Percentiles rank a stretch among this genome's conserved stretches.
Conservation (phyloP, 2,329 filamentous ascomycete species). For the Apiospora kogelbergensis region DNA sequence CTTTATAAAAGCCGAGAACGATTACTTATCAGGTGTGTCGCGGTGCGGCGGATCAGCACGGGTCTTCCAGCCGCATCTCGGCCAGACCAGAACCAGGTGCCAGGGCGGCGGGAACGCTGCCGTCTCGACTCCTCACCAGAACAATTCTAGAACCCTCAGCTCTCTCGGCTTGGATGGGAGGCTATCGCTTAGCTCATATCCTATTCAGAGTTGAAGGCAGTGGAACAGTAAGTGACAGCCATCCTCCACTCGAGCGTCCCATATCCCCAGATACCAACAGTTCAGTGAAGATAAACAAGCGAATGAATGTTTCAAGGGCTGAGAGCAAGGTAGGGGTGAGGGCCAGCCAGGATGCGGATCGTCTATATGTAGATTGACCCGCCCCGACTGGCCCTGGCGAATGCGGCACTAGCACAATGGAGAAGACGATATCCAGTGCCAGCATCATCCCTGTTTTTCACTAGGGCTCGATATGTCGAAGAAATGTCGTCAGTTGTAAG, state of each 20-base stretch:
- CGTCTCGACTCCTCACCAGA: not conserved
- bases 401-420: not conserved
- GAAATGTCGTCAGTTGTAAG: not conserved
- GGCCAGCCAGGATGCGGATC: not conserved
- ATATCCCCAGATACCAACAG: not conserved
- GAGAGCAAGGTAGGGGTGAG: not conserved
- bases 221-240: too few species aligned
- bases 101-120: not conserved
- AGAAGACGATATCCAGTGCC: not conserved
- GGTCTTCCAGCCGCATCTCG: not conserved
- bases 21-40: not conserved
- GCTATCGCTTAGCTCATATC: not conserved
- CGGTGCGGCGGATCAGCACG: not conserved
- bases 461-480: not conserved
- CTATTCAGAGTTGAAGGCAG: not conserved
- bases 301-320: not conserved
- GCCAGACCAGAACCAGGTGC: not conserved
- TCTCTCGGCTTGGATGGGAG: not conserved
- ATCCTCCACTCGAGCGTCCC: not conserved
- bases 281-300: not conserved
- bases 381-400: not conserved
- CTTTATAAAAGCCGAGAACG: too few species aligned
- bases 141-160: not conserved
- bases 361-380: not conserved
- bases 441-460: not conserved